These are phyloP conservation scores for Wolfiporia cocos DNA, from an alignment of 1,284 basidiomycete species.

Conservation along the genomic window DNA sequence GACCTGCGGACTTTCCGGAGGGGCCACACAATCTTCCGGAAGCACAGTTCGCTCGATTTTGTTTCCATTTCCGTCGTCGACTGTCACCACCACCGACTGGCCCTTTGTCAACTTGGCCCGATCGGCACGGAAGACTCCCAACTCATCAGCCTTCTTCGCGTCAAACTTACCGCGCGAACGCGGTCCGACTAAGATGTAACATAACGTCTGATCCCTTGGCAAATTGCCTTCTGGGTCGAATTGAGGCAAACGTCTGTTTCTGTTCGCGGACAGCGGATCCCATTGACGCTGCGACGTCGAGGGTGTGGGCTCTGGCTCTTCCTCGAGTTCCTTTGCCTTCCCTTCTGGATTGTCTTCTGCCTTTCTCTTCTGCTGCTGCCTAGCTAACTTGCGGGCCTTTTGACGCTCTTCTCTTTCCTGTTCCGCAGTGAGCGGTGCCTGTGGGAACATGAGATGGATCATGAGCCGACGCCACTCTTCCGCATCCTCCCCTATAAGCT, in stretches of 20 bases:
- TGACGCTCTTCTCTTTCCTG: no score
- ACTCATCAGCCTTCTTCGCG: slow-evolving; percentile 51
- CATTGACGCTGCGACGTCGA: no score
- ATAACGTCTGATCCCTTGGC: slow-evolving; percentile 31
- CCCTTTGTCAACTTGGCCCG: slow-evolving; percentile 43
- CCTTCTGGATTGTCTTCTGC: background rate
- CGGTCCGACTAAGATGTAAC: slow-evolving; percentile 77
- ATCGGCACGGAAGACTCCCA: slow-evolving; percentile 62
- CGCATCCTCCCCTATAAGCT: slow-evolving; percentile 33
- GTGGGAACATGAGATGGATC: slow-evolving; percentile 54
- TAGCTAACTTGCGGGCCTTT: no score
- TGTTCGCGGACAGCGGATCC: background rate
- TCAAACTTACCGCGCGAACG: slow-evolving; percentile 85
- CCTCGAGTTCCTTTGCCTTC: background rate
- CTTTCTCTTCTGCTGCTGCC: slow-evolving; percentile 4
- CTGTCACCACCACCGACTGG: slow-evolving; percentile 47
- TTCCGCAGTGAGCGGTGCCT: no score
- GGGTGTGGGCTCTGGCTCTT: background rate
- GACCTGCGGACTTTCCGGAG: slow-evolving; percentile 44
- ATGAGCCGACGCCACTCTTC: slow-evolving; percentile 46
- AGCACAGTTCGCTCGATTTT: slow-evolving; percentile 40
- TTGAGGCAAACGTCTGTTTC: background rate
- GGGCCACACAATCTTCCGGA: slow-evolving; percentile 55
- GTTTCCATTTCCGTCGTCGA: slow-evolving; percentile 36
- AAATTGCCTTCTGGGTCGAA: background rate